Base-by-base conservation (phyloP, 2,329 filamentous ascomycete genomes). In the Aspergillus novofumigatus region DNA sequence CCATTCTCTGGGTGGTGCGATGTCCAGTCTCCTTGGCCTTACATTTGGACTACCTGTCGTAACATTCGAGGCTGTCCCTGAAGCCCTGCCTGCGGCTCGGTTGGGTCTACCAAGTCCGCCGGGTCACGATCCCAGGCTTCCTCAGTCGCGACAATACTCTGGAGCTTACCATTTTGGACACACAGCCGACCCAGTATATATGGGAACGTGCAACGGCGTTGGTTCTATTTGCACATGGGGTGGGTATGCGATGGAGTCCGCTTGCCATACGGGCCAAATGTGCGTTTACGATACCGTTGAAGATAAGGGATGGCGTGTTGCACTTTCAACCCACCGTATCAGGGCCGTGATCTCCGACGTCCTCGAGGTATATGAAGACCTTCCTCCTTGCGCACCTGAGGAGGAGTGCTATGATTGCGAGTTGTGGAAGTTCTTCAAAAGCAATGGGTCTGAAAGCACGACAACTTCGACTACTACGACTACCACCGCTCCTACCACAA, bases 361-460 rank as follows among this genome's bases (percentile, higher is more conserved):
- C 3, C 83, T 97, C 59, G 82, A 88, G 67, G 87, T 86, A 65
- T 97, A 97, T 68, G 89, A 95, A 60, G 78, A 81, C 3, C 90
- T 95, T 0, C 89, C 94, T 0, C 78, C 84, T 62, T 97, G 94
- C 74, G 83, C 83, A 54, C 80, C 83, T 29, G 92, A 93, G 23
- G 87, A 91, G 53, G 80, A 86, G 62, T 97, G 94, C 71, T 86
- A 89, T 44, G 94, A 99, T 72, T 97, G 93, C 68, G 90, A 85
- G 57, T 86, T 88, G 55, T 97, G 94, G 94, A 95, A 96, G 68
- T 96, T 92, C 80, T 95, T 91, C 69, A 88, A 92, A 73, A 96
- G 92, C 72, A 97, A 97, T 70, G 89, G 89, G 29, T 94, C 90
- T 1, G 88, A 92, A 61, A 83, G 81, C 1, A 91, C 72, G 0